These are phyloP conservation scores for Acacia confusa DNA, from an alignment of 306 rosid species.

Conservation along the genomic window DNA sequence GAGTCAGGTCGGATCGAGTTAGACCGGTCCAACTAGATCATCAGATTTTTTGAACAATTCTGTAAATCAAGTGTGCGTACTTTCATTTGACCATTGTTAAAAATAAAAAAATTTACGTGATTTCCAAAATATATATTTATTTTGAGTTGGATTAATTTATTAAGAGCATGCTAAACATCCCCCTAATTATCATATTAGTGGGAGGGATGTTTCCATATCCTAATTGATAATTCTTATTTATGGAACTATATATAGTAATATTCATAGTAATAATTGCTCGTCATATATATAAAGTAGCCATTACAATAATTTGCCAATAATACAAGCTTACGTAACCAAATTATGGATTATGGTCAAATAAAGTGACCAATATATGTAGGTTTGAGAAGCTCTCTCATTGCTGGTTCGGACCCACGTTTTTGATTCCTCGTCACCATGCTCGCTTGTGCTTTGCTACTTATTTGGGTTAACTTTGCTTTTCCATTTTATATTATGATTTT, in stretches of 20 bases:
- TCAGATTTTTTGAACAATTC: too few species aligned
- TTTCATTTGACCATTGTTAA: too few species aligned
- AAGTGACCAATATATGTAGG: background rate
- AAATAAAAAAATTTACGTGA: too few species aligned
- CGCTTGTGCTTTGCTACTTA: background rate
- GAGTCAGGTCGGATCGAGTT: too few species aligned
- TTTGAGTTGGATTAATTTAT: background rate
- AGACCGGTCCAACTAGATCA: too few species aligned
- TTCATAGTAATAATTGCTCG: background rate
- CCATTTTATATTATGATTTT: background rate
- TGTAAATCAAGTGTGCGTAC: too few species aligned
- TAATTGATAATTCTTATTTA: background rate
- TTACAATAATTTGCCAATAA: conserved; percentile 10
- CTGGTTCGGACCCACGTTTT: background rate
- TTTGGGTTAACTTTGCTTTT: background rate
- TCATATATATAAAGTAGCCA: background rate
- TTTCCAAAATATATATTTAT: background rate
- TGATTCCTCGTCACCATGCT: background rate
- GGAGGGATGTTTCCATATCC: background rate
- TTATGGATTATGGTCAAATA: background rate
- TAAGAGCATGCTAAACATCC: background rate
- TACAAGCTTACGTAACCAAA: background rate
- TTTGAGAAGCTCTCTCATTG: background rate
- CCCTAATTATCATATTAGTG: background rate
- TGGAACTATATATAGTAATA: background rate